These are phyloP conservation scores for Hymenoscyphus repandus DNA, from an alignment of 2,329 filamentous ascomycete species.

Conservation along the genomic window DNA sequence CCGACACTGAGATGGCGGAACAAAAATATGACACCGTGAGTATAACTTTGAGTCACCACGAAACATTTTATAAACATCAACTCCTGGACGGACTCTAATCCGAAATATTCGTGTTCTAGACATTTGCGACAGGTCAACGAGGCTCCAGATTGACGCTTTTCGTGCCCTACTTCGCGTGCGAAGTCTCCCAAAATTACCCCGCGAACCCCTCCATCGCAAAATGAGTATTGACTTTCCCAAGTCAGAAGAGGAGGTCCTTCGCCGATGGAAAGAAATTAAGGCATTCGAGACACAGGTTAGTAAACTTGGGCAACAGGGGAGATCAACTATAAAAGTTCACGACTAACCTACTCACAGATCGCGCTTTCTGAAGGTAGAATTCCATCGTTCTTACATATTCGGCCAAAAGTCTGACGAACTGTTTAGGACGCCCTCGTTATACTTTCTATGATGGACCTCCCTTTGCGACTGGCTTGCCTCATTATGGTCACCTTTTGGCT, in stretches of 20 bases:
- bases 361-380: constrained; percentile 68
- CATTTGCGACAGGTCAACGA: not conserved
- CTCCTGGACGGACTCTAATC: not conserved
- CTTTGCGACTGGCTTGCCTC: constrained; percentile 66
- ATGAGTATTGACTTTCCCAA: constrained; percentile 76
- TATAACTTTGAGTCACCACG: constrained; percentile 14
- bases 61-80: constrained; percentile 3
- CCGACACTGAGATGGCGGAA: constrained; percentile 1
- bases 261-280: constrained; percentile 85
- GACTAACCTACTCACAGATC: constrained; percentile 36
- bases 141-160: not conserved
- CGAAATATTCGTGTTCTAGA: not conserved
- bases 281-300: constrained; percentile 73
- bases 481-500: constrained; percentile 67
- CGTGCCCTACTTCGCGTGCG: not conserved
- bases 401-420: constrained; percentile 3
- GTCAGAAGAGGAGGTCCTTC: constrained; percentile 80
- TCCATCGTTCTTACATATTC: not conserved
- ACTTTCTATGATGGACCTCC: constrained; percentile 92
- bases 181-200: not conserved
- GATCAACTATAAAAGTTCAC: constrained; percentile 37
- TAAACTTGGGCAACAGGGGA: not conserved
- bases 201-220: constrained; percentile 9
- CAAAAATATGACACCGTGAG: constrained; percentile 1
- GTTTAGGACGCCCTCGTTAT: constrained; percentile 59